phyloP scores from a whole-genome alignment of 306 rosid genomes.

The Argentina anserina region DNA sequence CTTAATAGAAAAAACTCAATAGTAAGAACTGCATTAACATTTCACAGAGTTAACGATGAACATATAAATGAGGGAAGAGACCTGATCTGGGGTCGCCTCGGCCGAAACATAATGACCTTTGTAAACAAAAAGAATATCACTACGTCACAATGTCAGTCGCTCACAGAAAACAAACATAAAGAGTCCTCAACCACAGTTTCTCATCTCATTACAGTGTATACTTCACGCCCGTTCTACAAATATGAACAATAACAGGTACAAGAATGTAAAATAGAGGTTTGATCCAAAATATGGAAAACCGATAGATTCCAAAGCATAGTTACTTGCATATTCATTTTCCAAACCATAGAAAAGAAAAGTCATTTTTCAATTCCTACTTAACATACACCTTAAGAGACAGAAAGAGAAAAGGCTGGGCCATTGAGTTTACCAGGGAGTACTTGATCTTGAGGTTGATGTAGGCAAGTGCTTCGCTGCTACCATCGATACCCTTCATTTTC shows the following conservation, averaged over 20 bases:
- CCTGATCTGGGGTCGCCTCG: constrained; percentile 57
- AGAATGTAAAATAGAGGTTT: too few species aligned
- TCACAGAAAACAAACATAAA: constrained; percentile 70
- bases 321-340: too few species aligned
- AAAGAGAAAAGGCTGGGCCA: neutral
- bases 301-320: too few species aligned
- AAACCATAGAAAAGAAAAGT: too few species aligned
- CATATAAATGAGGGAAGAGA: neutral
- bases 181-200: constrained; percentile 56
- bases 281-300: too few species aligned
- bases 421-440: constrained; percentile 24
- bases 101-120: constrained; percentile 64
- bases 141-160: constrained; percentile 53
- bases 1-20: too few species aligned
- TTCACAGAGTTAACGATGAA: too few species aligned
- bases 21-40: too few species aligned
- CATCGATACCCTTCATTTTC: neutral
- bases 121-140: constrained; percentile 54
- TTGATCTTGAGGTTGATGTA: constrained; percentile 40
- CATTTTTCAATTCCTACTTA: too few species aligned
- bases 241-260: neutral
- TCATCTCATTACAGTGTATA: constrained; percentile 64
- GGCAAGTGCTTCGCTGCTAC: neutral
- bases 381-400: neutral
- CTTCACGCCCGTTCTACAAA: constrained; percentile 65